These are phyloP conservation scores for Colletotrichum graminicola DNA, from an alignment of 2,329 filamentous ascomycete genomes.

Conservation along the genomic window DNA sequence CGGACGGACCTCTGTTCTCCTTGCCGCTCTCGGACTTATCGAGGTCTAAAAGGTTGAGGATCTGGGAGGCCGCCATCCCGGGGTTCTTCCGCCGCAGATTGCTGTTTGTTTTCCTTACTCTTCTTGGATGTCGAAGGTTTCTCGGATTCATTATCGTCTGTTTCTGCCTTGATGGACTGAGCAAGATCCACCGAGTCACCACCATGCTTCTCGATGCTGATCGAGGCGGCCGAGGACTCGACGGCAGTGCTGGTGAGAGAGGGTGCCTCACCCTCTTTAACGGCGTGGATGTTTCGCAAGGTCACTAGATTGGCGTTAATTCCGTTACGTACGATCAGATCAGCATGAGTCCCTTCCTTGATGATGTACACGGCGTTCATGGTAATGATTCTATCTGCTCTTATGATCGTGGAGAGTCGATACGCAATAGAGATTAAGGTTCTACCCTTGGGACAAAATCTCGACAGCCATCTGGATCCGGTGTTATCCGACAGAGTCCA, in stretches of 20 bases:
- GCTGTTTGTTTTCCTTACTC: slow-evolving; percentile 50
- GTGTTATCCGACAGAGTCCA: slow-evolving; percentile 54
- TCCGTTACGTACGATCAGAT: slow-evolving; percentile 64
- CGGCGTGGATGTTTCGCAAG: slow-evolving; percentile 54
- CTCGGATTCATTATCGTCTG: slow-evolving; percentile 56
- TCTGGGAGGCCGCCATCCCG: slow-evolving; percentile 42
- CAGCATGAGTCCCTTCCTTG: slow-evolving; percentile 72
- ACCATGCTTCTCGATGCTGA: slow-evolving; percentile 47
- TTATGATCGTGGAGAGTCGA: slow-evolving; percentile 69
- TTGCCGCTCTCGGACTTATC: slow-evolving; percentile 43
- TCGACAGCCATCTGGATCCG: slow-evolving; percentile 65
- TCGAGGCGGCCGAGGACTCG: slow-evolving; percentile 58
- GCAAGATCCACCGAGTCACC: slow-evolving; percentile 17
- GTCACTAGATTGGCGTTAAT: slow-evolving; percentile 67
- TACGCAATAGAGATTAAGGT: slow-evolving; percentile 78
- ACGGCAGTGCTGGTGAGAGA: slow-evolving; percentile 50
- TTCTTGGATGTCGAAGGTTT: slow-evolving; percentile 47
- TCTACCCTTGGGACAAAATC: slow-evolving; percentile 57
- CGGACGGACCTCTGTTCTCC: slow-evolving; percentile 42
- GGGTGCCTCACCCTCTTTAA: slow-evolving; percentile 47
- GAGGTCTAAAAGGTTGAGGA: slow-evolving; percentile 44
- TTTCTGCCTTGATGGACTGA: slow-evolving; percentile 23
- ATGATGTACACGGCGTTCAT: slow-evolving; percentile 69
- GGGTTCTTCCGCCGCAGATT: slow-evolving; percentile 48
- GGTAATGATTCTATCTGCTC: slow-evolving; percentile 76